Evolutionary conservation across 495 filamentous ascomycete species (phyloP), one percentile per base, ranked within the genome.

Genomic region (Pseudevernia furfuracea): DNA sequence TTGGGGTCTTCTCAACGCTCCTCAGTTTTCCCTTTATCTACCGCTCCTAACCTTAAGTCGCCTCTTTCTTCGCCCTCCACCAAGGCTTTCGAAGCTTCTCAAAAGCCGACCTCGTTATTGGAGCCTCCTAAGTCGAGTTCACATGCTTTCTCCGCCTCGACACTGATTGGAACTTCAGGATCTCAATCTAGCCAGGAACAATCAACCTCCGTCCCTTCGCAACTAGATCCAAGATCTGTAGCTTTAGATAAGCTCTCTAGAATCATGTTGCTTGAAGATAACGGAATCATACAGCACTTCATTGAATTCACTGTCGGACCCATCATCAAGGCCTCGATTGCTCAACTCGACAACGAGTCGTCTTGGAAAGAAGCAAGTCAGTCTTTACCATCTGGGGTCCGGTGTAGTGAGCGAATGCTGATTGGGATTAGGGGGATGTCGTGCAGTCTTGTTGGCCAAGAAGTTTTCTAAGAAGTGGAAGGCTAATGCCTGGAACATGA

Each of bases 361-460:
- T 71, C 70, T 17, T 71, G 70, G 70, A 61, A 63, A 39, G 56
- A 59, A 64, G 68, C 70, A 62, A 57, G 70, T 71, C 41, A 68
- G 70, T 71, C 37, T 48, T 37, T 9, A 14, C 46, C 19, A 12
- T 17, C 17, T 43, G 37, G 65, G 19, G 37, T 12, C 28, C 21
- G 25, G 46, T 46, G 25, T 19, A 32, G n/a, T 30, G 46, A 58
- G 34, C 48, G 23, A 52, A 46, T 61, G 66, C 68, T 70, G 61
- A 71, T 59, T 11, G 28, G 46, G 10, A 57, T 37, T 62, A 71
- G 70, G 69, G 21, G 68, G 64, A 46, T 67, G 59, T 61, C 69
- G 69, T 39, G 15, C 19, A 3, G 12, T 57, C 6, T 52, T 71
- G 28, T 68, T 71, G 17, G 59, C 62, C 28, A 70, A 64, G 38